Evolutionary conservation across 331 rosid genomes (phyloP), one percentile per base, ranked within the genome.

Genomic region (Malus hybrid): DNA sequence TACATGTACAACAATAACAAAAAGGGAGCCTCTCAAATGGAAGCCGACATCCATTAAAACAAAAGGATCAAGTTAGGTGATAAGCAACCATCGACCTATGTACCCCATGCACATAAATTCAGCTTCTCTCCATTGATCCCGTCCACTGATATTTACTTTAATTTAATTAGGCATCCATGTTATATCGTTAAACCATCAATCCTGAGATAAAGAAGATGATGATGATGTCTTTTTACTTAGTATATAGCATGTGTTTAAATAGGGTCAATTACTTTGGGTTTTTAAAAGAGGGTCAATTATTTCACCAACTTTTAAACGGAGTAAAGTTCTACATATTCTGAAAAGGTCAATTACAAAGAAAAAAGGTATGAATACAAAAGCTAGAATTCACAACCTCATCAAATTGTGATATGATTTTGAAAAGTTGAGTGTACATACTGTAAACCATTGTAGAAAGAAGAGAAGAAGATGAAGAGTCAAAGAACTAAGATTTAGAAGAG

Each of bases 61-160:
- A 76, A 30, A 73, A 28, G n/a, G 36, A 14, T 11, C 24, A 44
- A 60, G 34, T 76, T 77, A 50, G 63, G 66, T 22, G 71, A 65
- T 62, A 36, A 73, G 64, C 15, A 67, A 68, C 62, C 50, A 63
- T 46, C 77, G 46, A 62, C 5, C 2, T 9, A 18, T 3, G 3
- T 26, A 6, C 3, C n/a, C 72, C 34, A 22, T 30, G 3, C 10
- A 16, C 63, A 44, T 10, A 14, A 61, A 73, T 28, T 44, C 22
- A 70, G 61, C 70, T 73, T 61, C 44, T 73, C 70, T 63, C 62
- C 62, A 62, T 19, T 19, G 62, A 74, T 63, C 77, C 70, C 5
- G 9, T 19, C 77, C 70, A 63, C 62, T 63, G 19, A 46, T 29
- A 20, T 32, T 10, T 61, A 8, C 70, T 63, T 63, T 63, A 42